Conservation (phyloP, 106 monocot species). For the Platanthera guangdongensis region DNA sequence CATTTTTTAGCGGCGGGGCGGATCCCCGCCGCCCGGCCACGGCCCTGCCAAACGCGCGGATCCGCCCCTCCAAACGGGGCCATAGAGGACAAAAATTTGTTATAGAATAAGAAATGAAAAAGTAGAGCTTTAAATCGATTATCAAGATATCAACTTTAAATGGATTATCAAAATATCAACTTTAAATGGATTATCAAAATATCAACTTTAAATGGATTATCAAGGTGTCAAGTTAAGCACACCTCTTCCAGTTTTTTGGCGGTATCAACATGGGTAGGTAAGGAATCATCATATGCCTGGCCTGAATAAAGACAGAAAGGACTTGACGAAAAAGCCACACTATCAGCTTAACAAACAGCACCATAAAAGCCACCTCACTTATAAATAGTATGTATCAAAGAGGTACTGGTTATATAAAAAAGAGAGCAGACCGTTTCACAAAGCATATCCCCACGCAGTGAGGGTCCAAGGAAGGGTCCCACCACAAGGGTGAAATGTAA, state of each 20-base stretch:
- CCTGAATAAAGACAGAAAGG: constrained; percentile 36
- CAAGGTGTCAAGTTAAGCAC: too few relatives aligned
- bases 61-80: too few relatives aligned
- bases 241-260: constrained; percentile 87
- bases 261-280: constrained; percentile 90
- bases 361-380: background rate
- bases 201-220: too few relatives aligned
- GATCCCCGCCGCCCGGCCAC: too few relatives aligned
- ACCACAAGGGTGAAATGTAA: too few relatives aligned
- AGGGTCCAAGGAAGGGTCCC: too few relatives aligned
- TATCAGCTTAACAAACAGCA: background rate
- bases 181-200: too few relatives aligned
- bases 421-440: too few relatives aligned
- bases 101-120: background rate
- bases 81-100: background rate
- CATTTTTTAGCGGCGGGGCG: too few relatives aligned
- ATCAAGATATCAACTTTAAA: background rate
- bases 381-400: background rate
- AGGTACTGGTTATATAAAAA: background rate
- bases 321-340: background rate
- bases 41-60: too few relatives aligned
- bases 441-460: too few relatives aligned
- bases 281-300: constrained; percentile 77
- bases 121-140: background rate
- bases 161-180: background rate